These are phyloP conservation scores for Amyloporia xantha DNA, from an alignment of 768 basidiomycete genomes.

Conservation along the genomic window DNA sequence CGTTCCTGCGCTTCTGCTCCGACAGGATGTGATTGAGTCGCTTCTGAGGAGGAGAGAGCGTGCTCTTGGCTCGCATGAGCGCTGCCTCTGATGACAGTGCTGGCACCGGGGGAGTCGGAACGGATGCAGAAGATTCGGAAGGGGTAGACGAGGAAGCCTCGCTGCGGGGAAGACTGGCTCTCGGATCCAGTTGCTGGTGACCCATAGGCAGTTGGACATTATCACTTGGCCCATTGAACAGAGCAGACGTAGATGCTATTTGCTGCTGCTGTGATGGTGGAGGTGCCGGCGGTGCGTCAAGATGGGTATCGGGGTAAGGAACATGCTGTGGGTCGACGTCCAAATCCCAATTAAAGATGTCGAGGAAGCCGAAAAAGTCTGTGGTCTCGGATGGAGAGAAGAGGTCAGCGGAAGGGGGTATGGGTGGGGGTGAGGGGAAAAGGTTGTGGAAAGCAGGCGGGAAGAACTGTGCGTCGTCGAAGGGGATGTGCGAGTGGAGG, in stretches of 20 bases:
- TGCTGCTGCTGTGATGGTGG: not conserved
- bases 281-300: constrained; percentile 4
- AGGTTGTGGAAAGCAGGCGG: constrained; percentile 33
- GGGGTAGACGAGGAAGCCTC: constrained; percentile 10
- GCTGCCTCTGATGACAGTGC: constrained; percentile 4
- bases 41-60: constrained; percentile 80
- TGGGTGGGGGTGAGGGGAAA: constrained; percentile 56
- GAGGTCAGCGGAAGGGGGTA: constrained; percentile 70
- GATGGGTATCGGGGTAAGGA: not conserved
- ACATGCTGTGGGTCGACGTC: constrained; percentile 26
- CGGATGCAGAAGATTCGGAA: constrained; percentile 12
- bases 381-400: constrained; percentile 75
- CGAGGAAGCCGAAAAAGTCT: constrained; percentile 75
- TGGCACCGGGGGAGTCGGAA: constrained; percentile 8
- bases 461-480: constrained; percentile 69
- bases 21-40: constrained; percentile 92
- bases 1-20: constrained; percentile 89
- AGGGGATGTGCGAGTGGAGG: constrained; percentile 47
- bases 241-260: not conserved
- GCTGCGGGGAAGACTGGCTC: constrained; percentile 1
- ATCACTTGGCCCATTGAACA: not conserved
- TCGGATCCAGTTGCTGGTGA: constrained; percentile 4
- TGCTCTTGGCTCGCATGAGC: constrained; percentile 37
- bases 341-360: constrained; percentile 70
- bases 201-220: not conserved